Conservation (phyloP, 306 rosid species). For the Fagus crenata region DNA sequence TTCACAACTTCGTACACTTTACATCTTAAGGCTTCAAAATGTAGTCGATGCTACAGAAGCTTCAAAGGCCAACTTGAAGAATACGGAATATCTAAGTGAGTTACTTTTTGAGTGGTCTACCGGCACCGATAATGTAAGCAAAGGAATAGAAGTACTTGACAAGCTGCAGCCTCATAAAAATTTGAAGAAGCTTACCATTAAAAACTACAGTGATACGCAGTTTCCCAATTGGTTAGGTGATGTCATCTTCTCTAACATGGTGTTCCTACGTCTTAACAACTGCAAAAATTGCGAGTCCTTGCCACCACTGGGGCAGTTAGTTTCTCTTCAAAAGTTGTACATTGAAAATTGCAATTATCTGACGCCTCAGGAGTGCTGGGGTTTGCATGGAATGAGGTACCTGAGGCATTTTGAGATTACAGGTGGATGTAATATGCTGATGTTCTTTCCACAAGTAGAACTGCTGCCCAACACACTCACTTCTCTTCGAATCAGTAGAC, state of each 20-base stretch:
- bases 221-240: conserved; percentile 16
- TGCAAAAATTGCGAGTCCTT: background rate
- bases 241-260: background rate
- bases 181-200: background rate
- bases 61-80: background rate
- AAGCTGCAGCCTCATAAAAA: background rate
- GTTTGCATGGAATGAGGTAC: no score
- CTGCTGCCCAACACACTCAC: no score
- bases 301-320: conserved; percentile 2
- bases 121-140: background rate
- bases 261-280: background rate
- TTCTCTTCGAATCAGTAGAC: no score
- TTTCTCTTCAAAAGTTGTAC: background rate
- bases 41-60: background rate
- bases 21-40: conserved; percentile 1
- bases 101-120: background rate
- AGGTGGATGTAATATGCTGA: no score
- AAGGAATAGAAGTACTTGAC: no score
- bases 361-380: no score
- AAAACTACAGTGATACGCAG: background rate
- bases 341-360: no score
- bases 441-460: no score
- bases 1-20: background rate
- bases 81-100: background rate
- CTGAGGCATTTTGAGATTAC: no score